Percentiles rank a stretch among this genome's conserved stretches.
Conservation (phyloP, 495 filamentous ascomycete species). For the Daldinia bambusicola region DNA sequence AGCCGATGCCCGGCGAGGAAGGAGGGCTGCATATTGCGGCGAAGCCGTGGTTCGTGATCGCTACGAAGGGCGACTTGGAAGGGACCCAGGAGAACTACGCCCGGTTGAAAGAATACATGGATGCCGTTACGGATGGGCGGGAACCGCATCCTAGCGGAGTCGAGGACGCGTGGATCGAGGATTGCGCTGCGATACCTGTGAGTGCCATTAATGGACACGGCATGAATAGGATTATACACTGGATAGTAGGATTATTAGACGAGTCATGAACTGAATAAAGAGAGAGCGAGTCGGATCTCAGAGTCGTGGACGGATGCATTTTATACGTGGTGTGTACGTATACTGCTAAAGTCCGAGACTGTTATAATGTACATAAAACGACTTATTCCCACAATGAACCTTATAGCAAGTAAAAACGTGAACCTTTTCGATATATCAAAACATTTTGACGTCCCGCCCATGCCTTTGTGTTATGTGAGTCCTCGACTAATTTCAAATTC, state of each 20-base stretch:
- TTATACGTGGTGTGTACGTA: slow-evolving; percentile 5
- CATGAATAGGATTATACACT: slow-evolving; percentile 77
- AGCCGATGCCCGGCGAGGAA: slow-evolving; percentile 38
- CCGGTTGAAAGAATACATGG: slow-evolving; percentile 73
- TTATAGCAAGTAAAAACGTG: neutral
- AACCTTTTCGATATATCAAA: neutral
- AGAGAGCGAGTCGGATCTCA: neutral
- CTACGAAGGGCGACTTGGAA: slow-evolving; percentile 90
- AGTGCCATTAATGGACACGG: slow-evolving; percentile 89
- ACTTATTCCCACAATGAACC: slow-evolving; percentile 4
- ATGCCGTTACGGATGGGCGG: slow-evolving; percentile 65
- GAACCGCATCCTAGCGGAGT: slow-evolving; percentile 76
- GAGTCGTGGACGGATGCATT: neutral
- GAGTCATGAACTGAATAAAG: slow-evolving; percentile 20
- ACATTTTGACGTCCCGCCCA: neutral
- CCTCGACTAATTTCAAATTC: neutral
- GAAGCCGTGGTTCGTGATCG: slow-evolving; percentile 98
- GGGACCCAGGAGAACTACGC: slow-evolving; percentile 81
- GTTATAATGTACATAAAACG: slow-evolving; percentile 23
- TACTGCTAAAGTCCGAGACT: slow-evolving; percentile 8
- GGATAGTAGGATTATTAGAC: slow-evolving; percentile 80
- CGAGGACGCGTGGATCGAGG: slow-evolving; percentile 71
- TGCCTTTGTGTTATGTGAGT: neutral
- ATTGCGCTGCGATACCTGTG: slow-evolving; percentile 78
- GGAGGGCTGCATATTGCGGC: slow-evolving; percentile 72